phyloP scores from a whole-genome alignment of 2,329 filamentous ascomycete genomes.

The Aureobasidium sp. region DNA sequence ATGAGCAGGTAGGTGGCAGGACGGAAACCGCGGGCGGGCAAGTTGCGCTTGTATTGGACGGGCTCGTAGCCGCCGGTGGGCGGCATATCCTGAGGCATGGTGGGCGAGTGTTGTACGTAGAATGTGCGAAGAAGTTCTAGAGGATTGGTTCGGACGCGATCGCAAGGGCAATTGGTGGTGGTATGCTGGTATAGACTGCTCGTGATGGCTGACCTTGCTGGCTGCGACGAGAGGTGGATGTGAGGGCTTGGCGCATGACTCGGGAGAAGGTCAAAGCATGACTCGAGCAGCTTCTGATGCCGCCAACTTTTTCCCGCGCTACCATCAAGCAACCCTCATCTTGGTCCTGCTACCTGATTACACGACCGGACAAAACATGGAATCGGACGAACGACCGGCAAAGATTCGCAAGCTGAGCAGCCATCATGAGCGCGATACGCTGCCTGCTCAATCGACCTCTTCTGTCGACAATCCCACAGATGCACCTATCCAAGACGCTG shows the following conservation, averaged over 20 bases:
- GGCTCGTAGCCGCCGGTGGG: constrained; percentile 88
- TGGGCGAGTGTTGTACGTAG: constrained; percentile 32
- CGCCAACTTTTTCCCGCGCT: background rate
- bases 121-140: background rate
- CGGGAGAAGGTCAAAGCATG: background rate
- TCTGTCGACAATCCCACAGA: background rate
- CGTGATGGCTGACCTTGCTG: background rate
- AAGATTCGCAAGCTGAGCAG: constrained; percentile 50
- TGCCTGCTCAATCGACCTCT: background rate
- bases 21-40: constrained; percentile 84
- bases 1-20: constrained; percentile 72
- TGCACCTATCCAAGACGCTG: background rate
- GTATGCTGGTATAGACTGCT: background rate
- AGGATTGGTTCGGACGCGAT: background rate
- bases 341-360: background rate
- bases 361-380: constrained; percentile 35
- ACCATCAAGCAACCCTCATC: background rate
- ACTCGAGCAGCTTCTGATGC: background rate
- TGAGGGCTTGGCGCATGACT: background rate
- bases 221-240: background rate
- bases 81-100: constrained; percentile 97
- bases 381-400: constrained; percentile 47
- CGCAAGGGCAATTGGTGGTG: background rate
- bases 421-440: constrained; percentile 23
- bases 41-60: constrained; percentile 97